Evolutionary conservation across 2,329 filamentous ascomycete genomes (phyloP), one percentile per base, ranked within the genome.

Genomic region (Phialophora tarda): DNA sequence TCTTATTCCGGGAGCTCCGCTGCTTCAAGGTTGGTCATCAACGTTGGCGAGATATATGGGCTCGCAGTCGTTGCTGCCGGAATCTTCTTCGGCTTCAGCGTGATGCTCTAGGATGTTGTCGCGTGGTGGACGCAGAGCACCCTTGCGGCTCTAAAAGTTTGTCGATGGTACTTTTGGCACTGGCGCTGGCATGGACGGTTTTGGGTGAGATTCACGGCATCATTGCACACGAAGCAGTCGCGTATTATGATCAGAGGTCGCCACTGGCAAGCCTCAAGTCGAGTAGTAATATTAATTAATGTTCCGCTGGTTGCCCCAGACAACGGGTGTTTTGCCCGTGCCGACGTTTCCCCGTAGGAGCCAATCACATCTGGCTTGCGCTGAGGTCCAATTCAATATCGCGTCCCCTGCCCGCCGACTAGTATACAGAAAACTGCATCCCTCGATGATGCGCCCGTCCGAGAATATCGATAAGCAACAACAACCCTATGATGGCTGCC

Each of bases 51-150:
- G 63, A 80, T 83, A 30, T 88, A 87, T 72, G 85, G 86, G 41
- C 75, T 87, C 17, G 80, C 82, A 57, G 77, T 85, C 12, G 75
- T 89, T 6, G 78, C 85, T 50, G 82, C 82, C 59, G 82, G 83
- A 34, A 78, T 89, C 62, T 82, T 88, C 69, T 82, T 83, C 50
- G 87, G 86, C 17, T 87, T 89, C 72, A 82, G 85, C 53, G 68
- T 81, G 65, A 71, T 86, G 67, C 77, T 87, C 65, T 87, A 77
- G 79, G n/a, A 32, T 17, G 24, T 28, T 34, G 32, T 53, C 17
- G n/a, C 14, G 12, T 11, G 47, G 24, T 44, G 32, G 28, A 26
- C 41, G 21, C 61, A 59, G 50, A 23, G 54, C 59, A 28, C n/a
- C n/a, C 17, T n/a, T 44, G 14, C 38, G 38, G 38, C n/a, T 62